Conservation (phyloP, 1,284 basidiomycete genomes). For the Austropuccinia psidii region DNA sequence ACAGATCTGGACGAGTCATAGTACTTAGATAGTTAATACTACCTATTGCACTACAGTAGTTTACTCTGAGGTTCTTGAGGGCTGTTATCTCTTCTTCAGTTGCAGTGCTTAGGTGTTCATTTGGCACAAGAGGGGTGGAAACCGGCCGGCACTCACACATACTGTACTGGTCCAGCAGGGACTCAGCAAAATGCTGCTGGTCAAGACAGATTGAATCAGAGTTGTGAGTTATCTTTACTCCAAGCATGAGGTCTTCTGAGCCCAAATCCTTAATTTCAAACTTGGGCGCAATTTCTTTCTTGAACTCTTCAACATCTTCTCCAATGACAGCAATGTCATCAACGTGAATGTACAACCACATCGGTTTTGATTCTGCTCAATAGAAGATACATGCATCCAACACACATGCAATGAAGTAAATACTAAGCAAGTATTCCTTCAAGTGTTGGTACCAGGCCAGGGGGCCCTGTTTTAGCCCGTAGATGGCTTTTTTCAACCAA, state of each 20-base stretch:
- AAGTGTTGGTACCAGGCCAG: background rate
- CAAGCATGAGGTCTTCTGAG: background rate
- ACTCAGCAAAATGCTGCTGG: background rate
- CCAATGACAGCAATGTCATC: background rate
- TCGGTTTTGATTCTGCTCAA: background rate
- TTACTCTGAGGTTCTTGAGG: background rate
- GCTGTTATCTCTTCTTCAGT: background rate
- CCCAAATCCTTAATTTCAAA: background rate
- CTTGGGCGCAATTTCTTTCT: background rate
- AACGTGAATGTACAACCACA: background rate
- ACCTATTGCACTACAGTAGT: background rate
- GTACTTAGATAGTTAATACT: background rate
- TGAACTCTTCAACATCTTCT: background rate
- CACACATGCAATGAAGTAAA: background rate
- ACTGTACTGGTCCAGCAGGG: background rate
- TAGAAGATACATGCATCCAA: background rate
- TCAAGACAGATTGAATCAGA: background rate
- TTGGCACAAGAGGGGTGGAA: background rate
- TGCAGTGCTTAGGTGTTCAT: background rate
- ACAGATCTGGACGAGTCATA: background rate
- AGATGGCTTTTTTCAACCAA: background rate
- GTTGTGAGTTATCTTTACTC: background rate
- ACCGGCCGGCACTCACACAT: background rate
- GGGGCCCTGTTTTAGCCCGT: background rate
- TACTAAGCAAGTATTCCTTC: background rate